Percentiles rank a stretch among this genome's conserved stretches.
Conservation (phyloP, 2,329 filamentous ascomycete genomes). For the Aspergillus carbonarius region DNA sequence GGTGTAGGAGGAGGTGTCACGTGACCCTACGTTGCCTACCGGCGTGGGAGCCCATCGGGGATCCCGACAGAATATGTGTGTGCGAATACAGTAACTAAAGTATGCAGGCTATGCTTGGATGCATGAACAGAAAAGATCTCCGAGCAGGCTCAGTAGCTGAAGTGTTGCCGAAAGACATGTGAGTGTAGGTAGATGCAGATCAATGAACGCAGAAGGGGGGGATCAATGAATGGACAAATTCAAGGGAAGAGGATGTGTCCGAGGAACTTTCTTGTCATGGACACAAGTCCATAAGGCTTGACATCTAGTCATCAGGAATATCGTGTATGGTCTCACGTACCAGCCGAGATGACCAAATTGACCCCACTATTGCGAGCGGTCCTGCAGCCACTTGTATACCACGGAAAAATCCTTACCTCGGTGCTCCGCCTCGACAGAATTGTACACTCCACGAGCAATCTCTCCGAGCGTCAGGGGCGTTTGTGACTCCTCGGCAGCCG, state of each 20-base stretch:
- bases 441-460: constrained; percentile 66
- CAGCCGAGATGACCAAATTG: background rate
- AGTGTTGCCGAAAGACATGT: background rate
- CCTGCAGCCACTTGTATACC: constrained; percentile 67
- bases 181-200: background rate
- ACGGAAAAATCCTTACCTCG: constrained; percentile 78
- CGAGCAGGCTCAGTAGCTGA: background rate
- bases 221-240: background rate
- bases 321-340: background rate
- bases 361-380: constrained; percentile 24
- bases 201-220: background rate
- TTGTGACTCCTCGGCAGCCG: constrained; percentile 67
- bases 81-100: no score
- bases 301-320: background rate
- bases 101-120: background rate
- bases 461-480: constrained; percentile 65
- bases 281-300: no score
- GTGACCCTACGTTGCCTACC: no score
- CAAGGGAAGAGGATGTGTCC: no score
- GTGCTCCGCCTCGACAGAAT: constrained; percentile 61
- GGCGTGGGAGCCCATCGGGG: no score
- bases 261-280: no score
- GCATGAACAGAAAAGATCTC: background rate
- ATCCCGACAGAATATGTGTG: no score
- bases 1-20: no score